These are phyloP conservation scores for Aaosphaeria pasadenensis DNA, from an alignment of 2,329 filamentous ascomycete genomes.

Conservation along the genomic window DNA sequence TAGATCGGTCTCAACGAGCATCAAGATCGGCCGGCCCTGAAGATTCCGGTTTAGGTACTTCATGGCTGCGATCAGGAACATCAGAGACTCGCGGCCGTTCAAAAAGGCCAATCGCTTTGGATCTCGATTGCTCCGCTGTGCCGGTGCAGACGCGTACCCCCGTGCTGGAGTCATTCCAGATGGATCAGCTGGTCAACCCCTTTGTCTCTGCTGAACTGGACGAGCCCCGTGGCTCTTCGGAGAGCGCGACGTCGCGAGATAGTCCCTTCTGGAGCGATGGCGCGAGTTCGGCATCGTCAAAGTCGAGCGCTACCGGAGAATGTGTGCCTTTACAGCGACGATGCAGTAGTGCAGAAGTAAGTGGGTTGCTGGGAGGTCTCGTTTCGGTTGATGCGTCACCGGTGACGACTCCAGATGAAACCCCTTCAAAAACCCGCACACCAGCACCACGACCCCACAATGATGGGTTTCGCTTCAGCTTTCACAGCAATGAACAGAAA, in stretches of 20 bases:
- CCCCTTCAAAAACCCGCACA: background rate
- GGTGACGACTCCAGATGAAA: conserved; percentile 2
- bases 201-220: background rate
- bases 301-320: conserved; percentile 20
- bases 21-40: conserved; percentile 13
- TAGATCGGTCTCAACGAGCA: conserved; percentile 4
- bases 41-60: conserved; percentile 7
- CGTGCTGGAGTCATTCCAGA: conserved; percentile 16
- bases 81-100: background rate
- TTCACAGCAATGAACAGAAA: conserved; percentile 1
- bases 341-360: conserved; percentile 16
- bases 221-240: conserved; percentile 19
- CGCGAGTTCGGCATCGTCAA: conserved; percentile 25
- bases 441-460: background rate
- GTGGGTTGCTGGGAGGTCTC: conserved; percentile 26
- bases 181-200: conserved; percentile 11
- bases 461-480: conserved; percentile 11
- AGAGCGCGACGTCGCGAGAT: conserved; percentile 22
- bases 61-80: background rate
- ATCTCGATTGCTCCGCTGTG: conserved; percentile 6
- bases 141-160: conserved; percentile 16
- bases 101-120: conserved; percentile 9
- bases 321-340: conserved; percentile 7
- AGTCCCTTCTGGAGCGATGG: conserved; percentile 30
- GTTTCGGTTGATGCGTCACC: conserved; percentile 17